Evolutionary conservation across 2,329 filamentous ascomycete genomes (phyloP), one percentile per base, ranked within the genome.

Genomic region (Pseudogymnoascus sp.): DNA sequence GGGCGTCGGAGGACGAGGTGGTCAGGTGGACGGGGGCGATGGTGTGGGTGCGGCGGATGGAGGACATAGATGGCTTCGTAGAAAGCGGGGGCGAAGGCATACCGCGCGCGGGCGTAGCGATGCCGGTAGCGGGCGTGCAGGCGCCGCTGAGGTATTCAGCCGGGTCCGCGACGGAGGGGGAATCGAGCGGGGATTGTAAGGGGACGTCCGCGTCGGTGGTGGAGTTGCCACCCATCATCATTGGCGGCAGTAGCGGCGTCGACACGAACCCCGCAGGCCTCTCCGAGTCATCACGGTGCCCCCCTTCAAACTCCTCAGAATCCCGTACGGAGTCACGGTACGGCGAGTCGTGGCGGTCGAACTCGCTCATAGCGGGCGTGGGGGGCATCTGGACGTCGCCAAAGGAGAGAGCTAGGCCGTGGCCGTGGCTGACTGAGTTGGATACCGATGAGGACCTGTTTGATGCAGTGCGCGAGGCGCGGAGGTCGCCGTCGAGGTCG

Each of bases 211-310:
- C 72, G n/a, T 71, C 70, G 40, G 77, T 74, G 11, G 75, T 74
- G n/a, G 75, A 74, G 6, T 73, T 75, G 51, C 79, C 76, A 1
- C 45, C 45, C 36, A 81, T 86, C 78, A 96, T 83, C 37, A 95
- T 81, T 0, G 93, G 93, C 6, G 93, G 93, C 1, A 97, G 81
- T 6, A 97, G 81, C 40, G 93, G 93, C 2, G 93, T 97, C 3
- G 88, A 88, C 0, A 90, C 88, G 69, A 90, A 77, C 77, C 86
- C 73, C 77, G 86, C 77, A 77, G 85, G 75, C 76, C 83, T 75
- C 69, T 85, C 72, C 69, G 78, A 68, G 74, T 78, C 69, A 66
- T 78, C 64, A 71, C 78, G 74, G 66, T 81, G 85, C 39, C 80
- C 79, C 63, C 79, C 79, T 47, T 81, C 79, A 39, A 86, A 75